Evolutionary conservation across 345 rosid genomes (phyloP).

Genomic region (Triadica sebifera): DNA sequence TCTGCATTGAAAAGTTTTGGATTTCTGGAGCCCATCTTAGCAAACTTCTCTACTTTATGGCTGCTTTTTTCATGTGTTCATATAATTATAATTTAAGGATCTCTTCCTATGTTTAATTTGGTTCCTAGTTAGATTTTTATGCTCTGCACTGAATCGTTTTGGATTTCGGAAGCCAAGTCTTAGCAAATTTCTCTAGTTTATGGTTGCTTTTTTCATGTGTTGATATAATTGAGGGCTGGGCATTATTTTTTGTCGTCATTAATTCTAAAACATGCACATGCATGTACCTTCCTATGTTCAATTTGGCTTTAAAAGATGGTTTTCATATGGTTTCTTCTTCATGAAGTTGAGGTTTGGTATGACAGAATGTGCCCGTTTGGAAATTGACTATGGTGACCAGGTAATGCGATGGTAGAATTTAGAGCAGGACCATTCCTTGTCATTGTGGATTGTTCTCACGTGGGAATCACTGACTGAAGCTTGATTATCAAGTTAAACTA

Average conservation of each 20-base stretch:
- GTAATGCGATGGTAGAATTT: no score
- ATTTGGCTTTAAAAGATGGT: not conserved
- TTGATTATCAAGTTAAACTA: not conserved
- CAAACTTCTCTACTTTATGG: no score
- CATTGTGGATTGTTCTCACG: not conserved
- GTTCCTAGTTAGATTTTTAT: not conserved
- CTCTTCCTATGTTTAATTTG: not conserved
- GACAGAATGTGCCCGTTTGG: not conserved
- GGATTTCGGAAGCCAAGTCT: not conserved
- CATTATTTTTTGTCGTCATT: not conserved
- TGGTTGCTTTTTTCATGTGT: not conserved
- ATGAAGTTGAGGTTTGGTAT: not conserved
- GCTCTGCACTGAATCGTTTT: not conserved
- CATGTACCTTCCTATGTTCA: not conserved
- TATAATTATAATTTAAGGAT: no score
- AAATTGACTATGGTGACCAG: not conserved
- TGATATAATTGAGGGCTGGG: not conserved
- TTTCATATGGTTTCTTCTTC: not conserved
- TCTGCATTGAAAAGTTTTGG: no score
- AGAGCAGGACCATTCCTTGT: not conserved
- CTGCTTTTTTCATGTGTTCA: no score
- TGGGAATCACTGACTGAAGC: not conserved
- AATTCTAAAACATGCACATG: not conserved
- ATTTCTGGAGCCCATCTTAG: no score
- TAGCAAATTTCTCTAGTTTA: not conserved